These are phyloP conservation scores for Paecilomyces sp. DNA, from an alignment of 2,329 filamentous ascomycete genomes.

Conservation along the genomic window DNA sequence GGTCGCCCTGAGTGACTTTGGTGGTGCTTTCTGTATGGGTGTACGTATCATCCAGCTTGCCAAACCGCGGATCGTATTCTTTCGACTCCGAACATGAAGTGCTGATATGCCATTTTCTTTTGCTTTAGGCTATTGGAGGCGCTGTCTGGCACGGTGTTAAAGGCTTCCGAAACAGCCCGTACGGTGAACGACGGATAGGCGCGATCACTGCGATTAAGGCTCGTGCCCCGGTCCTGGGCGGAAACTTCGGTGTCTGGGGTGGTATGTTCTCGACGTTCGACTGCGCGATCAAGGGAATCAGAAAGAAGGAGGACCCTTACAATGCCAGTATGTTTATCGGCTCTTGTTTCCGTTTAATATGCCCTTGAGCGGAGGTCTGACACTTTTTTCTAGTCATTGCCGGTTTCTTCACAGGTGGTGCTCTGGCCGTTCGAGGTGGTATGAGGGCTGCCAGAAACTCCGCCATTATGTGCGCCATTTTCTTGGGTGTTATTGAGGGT, in stretches of 20 bases:
- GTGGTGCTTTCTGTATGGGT: constrained; percentile 94
- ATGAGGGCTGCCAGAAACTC: constrained; percentile 88
- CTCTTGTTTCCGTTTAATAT: neutral
- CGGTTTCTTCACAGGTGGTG: constrained; percentile 91
- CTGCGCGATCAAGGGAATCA: constrained; percentile 87
- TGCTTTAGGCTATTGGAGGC: constrained; percentile 60
- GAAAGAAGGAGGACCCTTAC: constrained; percentile 96
- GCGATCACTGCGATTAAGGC: constrained; percentile 97
- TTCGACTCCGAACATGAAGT: constrained; percentile 2
- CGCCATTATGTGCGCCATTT: constrained; percentile 89
- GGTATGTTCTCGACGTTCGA: constrained; percentile 94
- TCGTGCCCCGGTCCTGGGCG: constrained; percentile 87
- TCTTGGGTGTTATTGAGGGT: constrained; percentile 93
- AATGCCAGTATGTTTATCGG: constrained; percentile 62
- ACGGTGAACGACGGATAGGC: constrained; percentile 92
- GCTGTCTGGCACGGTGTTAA: constrained; percentile 97
- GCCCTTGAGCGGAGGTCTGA: neutral
- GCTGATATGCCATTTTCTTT: constrained; percentile 19
- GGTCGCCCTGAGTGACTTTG: constrained; percentile 95
- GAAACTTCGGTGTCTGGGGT: constrained; percentile 98
- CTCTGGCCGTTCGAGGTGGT: constrained; percentile 85
- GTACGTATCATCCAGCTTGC: constrained; percentile 48
- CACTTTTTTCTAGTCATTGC: constrained; percentile 58
- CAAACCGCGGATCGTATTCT: neutral
- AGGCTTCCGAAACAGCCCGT: constrained; percentile 80